Conservation (phyloP, 163 green algal species). For the Scenedesmus sp. region DNA sequence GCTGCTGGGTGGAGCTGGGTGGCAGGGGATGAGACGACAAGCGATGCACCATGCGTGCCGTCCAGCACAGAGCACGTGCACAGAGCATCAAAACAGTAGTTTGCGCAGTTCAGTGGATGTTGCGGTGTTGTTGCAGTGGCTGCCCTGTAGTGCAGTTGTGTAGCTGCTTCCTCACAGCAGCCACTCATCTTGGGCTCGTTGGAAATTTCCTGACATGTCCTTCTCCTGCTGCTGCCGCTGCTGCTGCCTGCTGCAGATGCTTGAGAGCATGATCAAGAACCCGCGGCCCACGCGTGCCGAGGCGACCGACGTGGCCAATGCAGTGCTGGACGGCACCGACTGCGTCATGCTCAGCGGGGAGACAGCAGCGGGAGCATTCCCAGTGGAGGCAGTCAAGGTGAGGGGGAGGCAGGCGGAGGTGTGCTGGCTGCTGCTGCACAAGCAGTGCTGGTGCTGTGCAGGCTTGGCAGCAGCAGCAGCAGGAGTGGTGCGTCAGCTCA, state of each 20-base stretch:
- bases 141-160: too few relatives aligned
- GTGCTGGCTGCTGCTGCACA: not conserved
- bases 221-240: not conserved
- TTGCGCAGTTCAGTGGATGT: too few relatives aligned
- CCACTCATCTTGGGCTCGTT: too few relatives aligned
- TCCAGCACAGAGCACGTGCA: too few relatives aligned
- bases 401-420: not conserved
- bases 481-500: not conserved
- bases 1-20: too few relatives aligned
- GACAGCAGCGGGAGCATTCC: constrained; percentile 95
- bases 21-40: too few relatives aligned
- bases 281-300: constrained; percentile 96
- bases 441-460: not conserved
- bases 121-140: too few relatives aligned
- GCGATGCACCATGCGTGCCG: too few relatives aligned
- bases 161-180: too few relatives aligned
- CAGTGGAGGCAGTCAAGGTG: constrained; percentile 91
- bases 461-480: not conserved
- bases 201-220: not conserved
- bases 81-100: too few relatives aligned
- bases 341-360: constrained; percentile 98
- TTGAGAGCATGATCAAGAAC: constrained; percentile 97
- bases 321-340: constrained; percentile 97
- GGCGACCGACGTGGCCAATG: constrained; percentile 99
- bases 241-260: constrained; percentile 74